Evolutionary conservation across 2,329 filamentous ascomycete genomes (phyloP).

Genomic region (Byssothecium circinans): DNA sequence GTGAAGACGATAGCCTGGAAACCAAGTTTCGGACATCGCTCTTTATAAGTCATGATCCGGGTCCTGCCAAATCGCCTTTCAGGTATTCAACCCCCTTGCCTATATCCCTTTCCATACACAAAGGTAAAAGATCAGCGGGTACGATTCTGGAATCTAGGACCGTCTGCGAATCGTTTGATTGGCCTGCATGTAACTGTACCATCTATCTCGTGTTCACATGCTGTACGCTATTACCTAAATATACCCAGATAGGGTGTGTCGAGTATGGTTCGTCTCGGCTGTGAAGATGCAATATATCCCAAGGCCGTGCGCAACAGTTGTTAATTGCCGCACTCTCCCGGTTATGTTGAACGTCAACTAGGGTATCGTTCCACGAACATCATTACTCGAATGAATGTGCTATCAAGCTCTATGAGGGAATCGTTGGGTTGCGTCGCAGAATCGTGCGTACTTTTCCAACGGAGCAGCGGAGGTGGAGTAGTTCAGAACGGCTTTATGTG

Average conservation of each 20-base stretch:
- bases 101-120: background rate
- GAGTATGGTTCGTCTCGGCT: background rate
- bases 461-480: background rate
- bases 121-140: conserved; percentile 13
- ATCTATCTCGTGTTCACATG: background rate
- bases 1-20: background rate
- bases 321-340: background rate
- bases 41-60: background rate
- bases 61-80: background rate
- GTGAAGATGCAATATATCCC: background rate
- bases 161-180: conserved; percentile 6
- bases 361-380: background rate
- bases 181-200: background rate
- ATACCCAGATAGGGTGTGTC: background rate
- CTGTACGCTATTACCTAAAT: background rate
- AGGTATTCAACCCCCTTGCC: background rate
- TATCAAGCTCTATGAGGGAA: background rate
- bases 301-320: background rate
- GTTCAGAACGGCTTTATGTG: no score
- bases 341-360: background rate
- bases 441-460: background rate
- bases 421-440: conserved; percentile 1
- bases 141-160: conserved; percentile 9
- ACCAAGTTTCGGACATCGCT: background rate
- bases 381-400: background rate